Evolutionary conservation across 2,329 filamentous ascomycete species (phyloP).

Genomic region (Lasiodiplodia sp.): DNA sequence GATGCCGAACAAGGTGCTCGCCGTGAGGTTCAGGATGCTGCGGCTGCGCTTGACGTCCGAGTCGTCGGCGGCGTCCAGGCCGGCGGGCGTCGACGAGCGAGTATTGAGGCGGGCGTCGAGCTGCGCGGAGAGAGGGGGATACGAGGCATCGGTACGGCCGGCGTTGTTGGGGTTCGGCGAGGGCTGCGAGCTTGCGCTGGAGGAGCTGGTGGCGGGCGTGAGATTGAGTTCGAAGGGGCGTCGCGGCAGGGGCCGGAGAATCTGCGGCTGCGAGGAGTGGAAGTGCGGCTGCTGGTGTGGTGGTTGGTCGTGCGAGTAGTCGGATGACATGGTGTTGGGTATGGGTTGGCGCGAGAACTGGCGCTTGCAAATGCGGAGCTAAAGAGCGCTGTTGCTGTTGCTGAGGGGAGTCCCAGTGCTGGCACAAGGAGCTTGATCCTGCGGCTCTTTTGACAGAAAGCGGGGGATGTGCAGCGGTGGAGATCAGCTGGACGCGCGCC

Average conservation of each 20-base stretch:
- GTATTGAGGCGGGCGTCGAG: constrained; percentile 20
- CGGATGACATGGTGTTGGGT: constrained; percentile 19
- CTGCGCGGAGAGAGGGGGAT: constrained; percentile 4
- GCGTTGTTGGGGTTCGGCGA: constrained; percentile 35
- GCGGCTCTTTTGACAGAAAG: constrained; percentile 13
- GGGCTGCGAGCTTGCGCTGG: constrained; percentile 33
- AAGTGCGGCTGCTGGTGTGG: constrained; percentile 3
- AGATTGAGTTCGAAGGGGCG: constrained; percentile 41
- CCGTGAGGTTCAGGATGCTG: constrained; percentile 85
- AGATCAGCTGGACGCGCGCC: constrained; percentile 17
- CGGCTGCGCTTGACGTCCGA: constrained; percentile 66
- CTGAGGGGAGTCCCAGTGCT: neutral
- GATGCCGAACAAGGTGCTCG: constrained; percentile 89
- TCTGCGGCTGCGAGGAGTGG: constrained; percentile 36
- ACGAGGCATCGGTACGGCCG: constrained; percentile 6
- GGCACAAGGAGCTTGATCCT: neutral
- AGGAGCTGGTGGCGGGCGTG: constrained; percentile 29
- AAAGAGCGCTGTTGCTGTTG: neutral
- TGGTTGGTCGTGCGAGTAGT: neutral
- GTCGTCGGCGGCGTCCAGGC: constrained; percentile 44
- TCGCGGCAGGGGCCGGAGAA: constrained; percentile 49
- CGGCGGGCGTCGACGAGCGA: neutral
- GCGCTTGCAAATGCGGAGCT: neutral
- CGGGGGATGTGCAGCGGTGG: constrained; percentile 21
- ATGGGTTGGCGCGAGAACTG: neutral